Evolutionary conservation across 129 eudicot species (phyloP).

Genomic region (Scalesia atractyloides): DNA sequence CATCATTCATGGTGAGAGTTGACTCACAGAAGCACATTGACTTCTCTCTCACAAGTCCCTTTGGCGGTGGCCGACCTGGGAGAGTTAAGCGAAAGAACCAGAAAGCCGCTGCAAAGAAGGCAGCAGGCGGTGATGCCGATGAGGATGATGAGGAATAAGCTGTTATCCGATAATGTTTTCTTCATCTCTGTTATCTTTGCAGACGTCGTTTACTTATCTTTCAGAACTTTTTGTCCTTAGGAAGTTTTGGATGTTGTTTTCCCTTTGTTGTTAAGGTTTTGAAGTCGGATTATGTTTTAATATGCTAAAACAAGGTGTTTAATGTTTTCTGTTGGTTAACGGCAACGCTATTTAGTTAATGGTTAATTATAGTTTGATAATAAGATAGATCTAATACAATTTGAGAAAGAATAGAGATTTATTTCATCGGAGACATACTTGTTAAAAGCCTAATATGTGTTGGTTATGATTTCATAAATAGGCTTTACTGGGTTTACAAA

Average conservation of each 20-base stretch:
- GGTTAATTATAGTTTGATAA: neutral
- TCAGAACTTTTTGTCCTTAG: slow-evolving; percentile 2
- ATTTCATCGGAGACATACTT: too few relatives aligned
- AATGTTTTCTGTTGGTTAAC: neutral
- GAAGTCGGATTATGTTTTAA: slow-evolving; percentile 1
- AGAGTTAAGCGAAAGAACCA: slow-evolving; percentile 76
- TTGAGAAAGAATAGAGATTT: too few relatives aligned
- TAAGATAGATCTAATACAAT: too few relatives aligned
- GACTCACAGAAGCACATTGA: slow-evolving; percentile 76
- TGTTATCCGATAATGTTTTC: neutral
- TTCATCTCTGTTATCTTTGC: neutral
- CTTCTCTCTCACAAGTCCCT: slow-evolving; percentile 74
- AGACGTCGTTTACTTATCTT: neutral
- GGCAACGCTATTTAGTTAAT: neutral
- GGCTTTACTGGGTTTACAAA: too few relatives aligned
- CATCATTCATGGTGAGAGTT: slow-evolving; percentile 71
- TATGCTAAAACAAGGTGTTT: neutral
- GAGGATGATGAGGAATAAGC: slow-evolving; percentile 72
- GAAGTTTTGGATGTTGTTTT: neutral
- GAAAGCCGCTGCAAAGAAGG: slow-evolving; percentile 83
- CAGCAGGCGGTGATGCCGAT: slow-evolving; percentile 72
- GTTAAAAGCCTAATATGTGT: too few relatives aligned
- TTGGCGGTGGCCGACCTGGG: slow-evolving; percentile 80
- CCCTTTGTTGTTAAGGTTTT: neutral
- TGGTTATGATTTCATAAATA: too few relatives aligned